phyloP scores from a whole-genome alignment of 306 rosid species.

The Astragalus glycyphyllos region DNA sequence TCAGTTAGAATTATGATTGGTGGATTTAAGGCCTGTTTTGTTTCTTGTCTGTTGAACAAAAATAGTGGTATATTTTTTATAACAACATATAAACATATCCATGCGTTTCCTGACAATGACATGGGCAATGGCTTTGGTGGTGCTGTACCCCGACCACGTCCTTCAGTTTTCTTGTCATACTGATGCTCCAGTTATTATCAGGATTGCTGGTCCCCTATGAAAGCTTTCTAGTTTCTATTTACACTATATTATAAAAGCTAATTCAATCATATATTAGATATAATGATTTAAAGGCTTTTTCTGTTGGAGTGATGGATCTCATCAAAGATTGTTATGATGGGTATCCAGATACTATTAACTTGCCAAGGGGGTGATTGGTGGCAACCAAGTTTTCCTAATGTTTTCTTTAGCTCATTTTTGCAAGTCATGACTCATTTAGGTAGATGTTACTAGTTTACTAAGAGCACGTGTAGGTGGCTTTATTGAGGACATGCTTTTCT shows the following conservation, averaged over 20 bases:
- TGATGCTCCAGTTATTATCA: slow-evolving; percentile 3
- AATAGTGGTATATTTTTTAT: not conserved
- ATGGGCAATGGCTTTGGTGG: not conserved
- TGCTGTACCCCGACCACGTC: not conserved
- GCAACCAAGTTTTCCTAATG: too few relatives aligned
- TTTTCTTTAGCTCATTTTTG: not conserved
- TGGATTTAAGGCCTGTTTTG: not conserved
- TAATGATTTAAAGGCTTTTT: slow-evolving; percentile 11
- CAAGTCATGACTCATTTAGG: not conserved
- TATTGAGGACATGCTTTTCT: not conserved
- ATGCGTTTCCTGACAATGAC: not conserved
- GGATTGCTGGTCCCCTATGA: not conserved
- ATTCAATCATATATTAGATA: not conserved
- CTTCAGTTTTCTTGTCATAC: slow-evolving; percentile 2
- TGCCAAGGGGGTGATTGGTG: not conserved
- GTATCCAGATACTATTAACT: slow-evolving; percentile 1
- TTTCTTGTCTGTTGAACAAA: not conserved
- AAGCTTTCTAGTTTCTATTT: not conserved
- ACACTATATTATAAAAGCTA: slow-evolving; percentile 8
- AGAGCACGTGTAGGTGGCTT: not conserved
- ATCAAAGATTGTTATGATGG: slow-evolving; percentile 21
- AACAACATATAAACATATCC: not conserved
- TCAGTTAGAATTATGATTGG: not conserved
- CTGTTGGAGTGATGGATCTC: slow-evolving; percentile 12
- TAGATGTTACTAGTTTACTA: slow-evolving; percentile 9